Conservation (phyloP, 1,284 basidiomycete genomes). For the Austroboletus novae-zelandiae region DNA sequence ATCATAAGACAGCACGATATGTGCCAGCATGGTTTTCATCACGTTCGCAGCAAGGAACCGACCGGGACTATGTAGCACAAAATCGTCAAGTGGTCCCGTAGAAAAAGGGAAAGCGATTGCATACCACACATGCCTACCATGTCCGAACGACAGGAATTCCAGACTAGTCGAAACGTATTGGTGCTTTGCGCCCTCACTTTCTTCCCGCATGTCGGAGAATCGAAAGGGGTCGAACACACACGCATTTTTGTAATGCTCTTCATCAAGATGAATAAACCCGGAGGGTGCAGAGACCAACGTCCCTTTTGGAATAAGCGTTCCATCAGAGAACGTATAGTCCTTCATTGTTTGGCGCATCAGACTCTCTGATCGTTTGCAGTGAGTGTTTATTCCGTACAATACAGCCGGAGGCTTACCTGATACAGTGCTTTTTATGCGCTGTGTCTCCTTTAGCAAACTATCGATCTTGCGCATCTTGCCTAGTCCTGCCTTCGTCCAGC, state of each 20-base stretch:
- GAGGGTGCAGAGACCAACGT: conserved; percentile 27
- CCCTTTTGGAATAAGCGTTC: conserved; percentile 39
- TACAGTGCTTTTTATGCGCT: conserved; percentile 33
- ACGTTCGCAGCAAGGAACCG: conserved; percentile 31
- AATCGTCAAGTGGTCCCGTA: neutral
- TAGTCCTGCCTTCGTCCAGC: conserved; percentile 44
- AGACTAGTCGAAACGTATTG: conserved; percentile 15
- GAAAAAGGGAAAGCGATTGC: neutral
- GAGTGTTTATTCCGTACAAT: neutral
- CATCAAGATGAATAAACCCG: conserved; percentile 26
- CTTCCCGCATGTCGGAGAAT: conserved; percentile 22
- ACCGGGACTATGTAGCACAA: conserved; percentile 27
- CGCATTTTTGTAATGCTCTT: conserved; percentile 24
- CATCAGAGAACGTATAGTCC: conserved; percentile 43
- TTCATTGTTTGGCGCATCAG: conserved; percentile 35
- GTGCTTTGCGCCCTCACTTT: conserved; percentile 16
- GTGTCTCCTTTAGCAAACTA: conserved; percentile 46
- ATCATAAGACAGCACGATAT: conserved; percentile 29
- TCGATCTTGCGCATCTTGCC: conserved; percentile 44
- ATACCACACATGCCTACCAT: conserved; percentile 20
- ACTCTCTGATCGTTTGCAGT: conserved; percentile 23
- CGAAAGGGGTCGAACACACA: conserved; percentile 34
- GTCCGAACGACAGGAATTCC: conserved; percentile 20
- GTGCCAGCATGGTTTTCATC: conserved; percentile 30
- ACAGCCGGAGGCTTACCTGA: conserved; percentile 22